Percentiles rank a stretch among this genome's conserved stretches.
phyloP scores from a whole-genome alignment of 805 yeast species.

The Wickerhamiella bombiphila region DNA sequence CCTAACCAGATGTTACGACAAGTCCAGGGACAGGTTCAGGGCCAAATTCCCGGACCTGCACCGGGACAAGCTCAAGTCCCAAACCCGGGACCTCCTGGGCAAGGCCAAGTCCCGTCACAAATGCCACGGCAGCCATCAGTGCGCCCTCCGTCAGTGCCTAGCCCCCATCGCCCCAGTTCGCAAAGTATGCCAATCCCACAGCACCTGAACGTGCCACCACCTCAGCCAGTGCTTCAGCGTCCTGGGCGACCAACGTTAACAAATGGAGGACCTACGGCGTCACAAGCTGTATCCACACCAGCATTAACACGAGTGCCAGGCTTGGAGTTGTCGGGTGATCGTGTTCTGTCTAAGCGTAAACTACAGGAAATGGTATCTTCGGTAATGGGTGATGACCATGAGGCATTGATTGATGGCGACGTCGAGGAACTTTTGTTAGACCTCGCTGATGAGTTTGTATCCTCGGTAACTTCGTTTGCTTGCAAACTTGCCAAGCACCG shows the following conservation, averaged over 20 bases:
- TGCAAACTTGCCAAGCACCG: constrained; percentile 92
- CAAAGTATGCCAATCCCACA: constrained; percentile 38
- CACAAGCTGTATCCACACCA: constrained; percentile 59
- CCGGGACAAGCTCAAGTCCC: background rate
- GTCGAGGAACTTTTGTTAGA: constrained; percentile 80
- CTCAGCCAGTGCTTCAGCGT: constrained; percentile 49
- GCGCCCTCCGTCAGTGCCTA: constrained; percentile 1
- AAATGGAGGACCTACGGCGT: constrained; percentile 39
- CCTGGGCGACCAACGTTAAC: constrained; percentile 62
- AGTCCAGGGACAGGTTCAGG: background rate
- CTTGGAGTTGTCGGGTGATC: constrained; percentile 50
- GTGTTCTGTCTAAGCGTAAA: constrained; percentile 81
- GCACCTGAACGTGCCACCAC: constrained; percentile 48
- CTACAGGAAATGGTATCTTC: constrained; percentile 73
- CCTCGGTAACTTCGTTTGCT: constrained; percentile 82
- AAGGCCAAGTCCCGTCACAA: background rate
- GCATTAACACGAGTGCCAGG: constrained; percentile 64
- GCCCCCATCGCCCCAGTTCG: background rate
- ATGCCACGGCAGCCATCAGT: background rate
- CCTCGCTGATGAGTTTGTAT: constrained; percentile 88
- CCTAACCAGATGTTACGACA: background rate
- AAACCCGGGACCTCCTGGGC: background rate
- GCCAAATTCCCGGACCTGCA: background rate
- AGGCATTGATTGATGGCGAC: constrained; percentile 84
- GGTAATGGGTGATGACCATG: constrained; percentile 62